Evolutionary conservation across 2,329 filamentous ascomycete genomes (phyloP).

Genomic region (Dryadomyces quercus-mongolicae): DNA sequence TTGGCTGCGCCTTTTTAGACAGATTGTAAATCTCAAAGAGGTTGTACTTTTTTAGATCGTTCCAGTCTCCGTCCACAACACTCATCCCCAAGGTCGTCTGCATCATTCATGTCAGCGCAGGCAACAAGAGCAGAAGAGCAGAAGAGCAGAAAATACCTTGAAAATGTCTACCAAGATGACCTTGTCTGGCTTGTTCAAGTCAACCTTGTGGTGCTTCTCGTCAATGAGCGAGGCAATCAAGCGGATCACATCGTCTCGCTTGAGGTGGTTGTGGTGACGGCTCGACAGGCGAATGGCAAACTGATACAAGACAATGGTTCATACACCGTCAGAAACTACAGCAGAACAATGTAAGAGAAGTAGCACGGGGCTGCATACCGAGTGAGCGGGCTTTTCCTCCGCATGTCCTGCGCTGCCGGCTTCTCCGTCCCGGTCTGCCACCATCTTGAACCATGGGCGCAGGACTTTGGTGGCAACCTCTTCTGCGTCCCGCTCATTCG

Average conservation of each 20-base stretch:
- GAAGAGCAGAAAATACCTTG: no score
- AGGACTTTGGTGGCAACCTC: constrained; percentile 53
- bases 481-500: constrained; percentile 55
- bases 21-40: constrained; percentile 57
- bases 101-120: not conserved
- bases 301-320: constrained; percentile 27
- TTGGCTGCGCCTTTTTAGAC: constrained; percentile 14
- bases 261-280: constrained; percentile 59
- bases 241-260: constrained; percentile 57
- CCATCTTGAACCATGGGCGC: constrained; percentile 46
- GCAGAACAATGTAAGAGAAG: not conserved
- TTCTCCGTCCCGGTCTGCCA: constrained; percentile 5
- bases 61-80: constrained; percentile 64
- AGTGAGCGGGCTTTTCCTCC: constrained; percentile 17
- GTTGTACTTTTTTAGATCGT: constrained; percentile 65
- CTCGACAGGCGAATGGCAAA: constrained; percentile 77
- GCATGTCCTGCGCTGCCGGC: not conserved
- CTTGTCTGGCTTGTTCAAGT: constrained; percentile 66
- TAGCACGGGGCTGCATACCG: constrained; percentile 23
- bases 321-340: not conserved
- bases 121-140: no score
- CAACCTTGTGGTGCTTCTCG: constrained; percentile 54
- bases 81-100: constrained; percentile 59
- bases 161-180: constrained; percentile 72
- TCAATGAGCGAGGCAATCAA: constrained; percentile 55